Evolutionary conservation across 2,329 filamentous ascomycete genomes (phyloP).

Genomic region (Penicillium capsulatum): DNA sequence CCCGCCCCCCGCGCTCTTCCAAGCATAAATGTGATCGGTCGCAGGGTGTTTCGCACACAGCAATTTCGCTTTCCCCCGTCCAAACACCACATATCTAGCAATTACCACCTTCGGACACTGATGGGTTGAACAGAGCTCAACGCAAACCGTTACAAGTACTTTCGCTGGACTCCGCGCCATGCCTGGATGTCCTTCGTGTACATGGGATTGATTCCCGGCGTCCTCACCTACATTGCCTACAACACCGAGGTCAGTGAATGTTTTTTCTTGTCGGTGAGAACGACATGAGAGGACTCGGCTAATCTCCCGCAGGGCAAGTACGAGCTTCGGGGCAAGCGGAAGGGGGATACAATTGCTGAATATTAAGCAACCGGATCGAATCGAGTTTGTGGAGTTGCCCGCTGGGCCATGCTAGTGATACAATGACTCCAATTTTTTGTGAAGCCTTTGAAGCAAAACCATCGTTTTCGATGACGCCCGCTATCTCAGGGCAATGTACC

Average conservation of each 20-base stretch:
- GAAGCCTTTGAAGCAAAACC: conserved; percentile 3
- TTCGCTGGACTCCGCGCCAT: conserved; percentile 84
- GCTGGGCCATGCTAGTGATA: neutral
- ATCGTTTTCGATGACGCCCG: conserved; percentile 8
- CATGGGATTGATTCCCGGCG: conserved; percentile 64
- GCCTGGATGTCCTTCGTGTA: conserved; percentile 77
- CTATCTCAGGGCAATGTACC: conserved; percentile 24
- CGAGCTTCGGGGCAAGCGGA: conserved; percentile 80
- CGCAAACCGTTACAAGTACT: conserved; percentile 84
- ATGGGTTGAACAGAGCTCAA: conserved; percentile 62
- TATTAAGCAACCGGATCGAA: conserved; percentile 49
- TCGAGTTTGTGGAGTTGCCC: neutral
- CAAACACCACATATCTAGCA: too few relatives aligned
- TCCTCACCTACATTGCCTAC: conserved; percentile 69
- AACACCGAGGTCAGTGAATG: conserved; percentile 72
- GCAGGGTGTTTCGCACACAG: too few relatives aligned
- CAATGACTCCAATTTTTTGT: neutral
- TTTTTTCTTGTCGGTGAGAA: neutral
- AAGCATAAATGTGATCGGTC: neutral
- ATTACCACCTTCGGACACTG: too few relatives aligned
- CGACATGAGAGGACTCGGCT: conserved; percentile 8
- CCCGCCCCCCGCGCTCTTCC: conserved; percentile 4
- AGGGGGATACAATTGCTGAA: conserved; percentile 77
- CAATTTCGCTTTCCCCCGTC: too few relatives aligned
- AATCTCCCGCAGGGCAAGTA: conserved; percentile 67